phyloP scores from a whole-genome alignment of 352 stramenopile species.

The Pythium myriotylum region DNA sequence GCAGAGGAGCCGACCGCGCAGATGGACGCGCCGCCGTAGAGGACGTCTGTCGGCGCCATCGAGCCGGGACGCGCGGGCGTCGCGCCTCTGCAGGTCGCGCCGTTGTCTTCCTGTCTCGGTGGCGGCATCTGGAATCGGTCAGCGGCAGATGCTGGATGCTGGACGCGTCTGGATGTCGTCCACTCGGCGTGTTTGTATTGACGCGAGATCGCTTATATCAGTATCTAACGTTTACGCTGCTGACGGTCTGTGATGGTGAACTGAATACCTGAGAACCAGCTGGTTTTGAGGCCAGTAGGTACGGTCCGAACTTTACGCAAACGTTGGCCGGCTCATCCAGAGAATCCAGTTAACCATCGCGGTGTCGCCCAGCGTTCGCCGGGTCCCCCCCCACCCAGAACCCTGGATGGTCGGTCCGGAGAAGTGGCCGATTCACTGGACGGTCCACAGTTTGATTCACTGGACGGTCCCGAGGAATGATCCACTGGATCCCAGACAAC shows the following conservation, averaged over 20 bases:
- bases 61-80: not conserved
- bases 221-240: not conserved
- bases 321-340: too few species aligned
- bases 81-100: slow-evolving; percentile 10
- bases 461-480: too few species aligned
- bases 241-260: slow-evolving; percentile 20
- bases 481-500: too few species aligned
- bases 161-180: slow-evolving; percentile 5
- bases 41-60: not conserved
- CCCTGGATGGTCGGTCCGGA: too few species aligned
- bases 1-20: not conserved
- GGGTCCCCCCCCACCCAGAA: not conserved
- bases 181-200: not conserved
- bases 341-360: not conserved
- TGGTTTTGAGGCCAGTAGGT: slow-evolving; percentile 2
- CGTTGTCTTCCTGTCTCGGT: not conserved
- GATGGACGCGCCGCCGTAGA: not conserved
- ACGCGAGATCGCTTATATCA: not conserved
- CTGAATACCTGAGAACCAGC: slow-evolving; percentile 12
- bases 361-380: not conserved
- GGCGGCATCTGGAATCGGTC: slow-evolving; percentile 16
- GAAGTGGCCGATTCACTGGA: too few species aligned
- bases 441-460: too few species aligned
- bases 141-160: slow-evolving; percentile 14
- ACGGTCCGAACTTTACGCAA: slow-evolving; percentile 14